Evolutionary conservation across 805 yeast species (phyloP), one percentile per base, ranked within the genome.

Genomic region (Yarrowia sp.): DNA sequence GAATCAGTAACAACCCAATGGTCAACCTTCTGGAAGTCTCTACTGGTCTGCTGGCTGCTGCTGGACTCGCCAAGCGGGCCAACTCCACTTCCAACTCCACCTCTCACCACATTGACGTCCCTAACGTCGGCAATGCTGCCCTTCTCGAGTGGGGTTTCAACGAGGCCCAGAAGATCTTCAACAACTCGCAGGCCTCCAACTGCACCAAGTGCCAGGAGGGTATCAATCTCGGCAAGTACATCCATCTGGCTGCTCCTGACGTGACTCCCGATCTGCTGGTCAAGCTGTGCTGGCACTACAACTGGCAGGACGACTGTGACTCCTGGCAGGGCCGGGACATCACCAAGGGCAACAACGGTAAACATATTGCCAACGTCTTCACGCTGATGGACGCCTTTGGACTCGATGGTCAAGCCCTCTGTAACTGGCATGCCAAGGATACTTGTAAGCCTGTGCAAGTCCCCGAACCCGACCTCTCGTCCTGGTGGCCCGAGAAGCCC

Each of bases 351-450:
- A 61, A 46, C 46, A 46, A 36, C 40, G 67, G 67, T 2, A 61
- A 48, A 5, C 55, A 86, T 71, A 82, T 86, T 69, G 82, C 84
- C 14, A 84, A 85, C 70, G 77, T 86, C 77, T 73, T 86, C 49
- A 79, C 81, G n/a, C 73, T 83, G 66, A 84, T 87, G 82, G 84
- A 85, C 72, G 85, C 88, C 12, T 74, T 77, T 67, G 81, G 86
- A 8, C 73, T 80, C 35, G 89, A 87, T 73, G 89, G 88, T 40
- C 84, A 84, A 48, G 86, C 86, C 72, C 85, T 86, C 77, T 42
- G 63, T n/a, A 89, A 92, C 76, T 77, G 74, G 79, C 3, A 77
- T 8, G 59, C 35, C 7, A 12, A 5, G 3, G 12, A 38, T 12
- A 19, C 59, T 8, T 53, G 59, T 14, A 32, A 55, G 10, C 46